Conservation (phyloP, 2,329 filamentous ascomycete genomes). For the Fusarium transvaalense region DNA sequence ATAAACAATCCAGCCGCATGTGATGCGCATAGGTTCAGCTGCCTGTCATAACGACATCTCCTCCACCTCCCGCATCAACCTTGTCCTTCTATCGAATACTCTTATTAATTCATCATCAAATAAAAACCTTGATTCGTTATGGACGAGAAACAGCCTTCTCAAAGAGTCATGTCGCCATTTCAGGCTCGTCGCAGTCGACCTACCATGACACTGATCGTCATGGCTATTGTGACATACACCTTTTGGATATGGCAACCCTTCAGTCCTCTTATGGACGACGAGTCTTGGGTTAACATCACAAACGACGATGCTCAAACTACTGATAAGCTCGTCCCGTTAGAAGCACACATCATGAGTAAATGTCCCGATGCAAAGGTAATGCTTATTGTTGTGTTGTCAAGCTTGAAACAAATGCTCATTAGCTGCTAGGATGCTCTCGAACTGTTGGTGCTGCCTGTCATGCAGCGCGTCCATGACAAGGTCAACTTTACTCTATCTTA, state of each 20-base stretch:
- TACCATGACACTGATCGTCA: constrained; percentile 40
- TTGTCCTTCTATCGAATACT: constrained; percentile 13
- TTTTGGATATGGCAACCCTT: constrained; percentile 49
- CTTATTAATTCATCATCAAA: not conserved
- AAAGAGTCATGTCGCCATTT: constrained; percentile 41
- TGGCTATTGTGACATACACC: constrained; percentile 43
- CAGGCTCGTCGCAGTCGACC: constrained; percentile 46
- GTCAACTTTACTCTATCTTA: constrained; percentile 93
- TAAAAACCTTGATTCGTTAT: constrained; percentile 36
- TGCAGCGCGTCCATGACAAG: constrained; percentile 84
- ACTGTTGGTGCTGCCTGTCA: constrained; percentile 84
- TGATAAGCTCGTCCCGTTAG: constrained; percentile 74
- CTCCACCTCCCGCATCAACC: constrained; percentile 19
- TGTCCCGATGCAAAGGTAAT: constrained; percentile 85
- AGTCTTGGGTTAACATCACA: constrained; percentile 14
- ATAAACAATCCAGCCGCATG: constrained; percentile 41
- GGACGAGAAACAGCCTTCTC: constrained; percentile 50
- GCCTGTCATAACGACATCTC: constrained; percentile 32
- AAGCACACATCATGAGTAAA: constrained; percentile 97
- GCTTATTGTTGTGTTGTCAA: not conserved
- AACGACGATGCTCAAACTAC: constrained; percentile 17
- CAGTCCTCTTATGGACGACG: constrained; percentile 15
- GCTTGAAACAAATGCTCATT: constrained; percentile 19
- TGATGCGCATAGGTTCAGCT: constrained; percentile 27
- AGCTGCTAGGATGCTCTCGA: constrained; percentile 76